A percentile compares a stretch with the other conserved stretches of the same genome.
phyloP scores from a whole-genome alignment of 257 asterid species.

The Haberlea rhodopensis region DNA sequence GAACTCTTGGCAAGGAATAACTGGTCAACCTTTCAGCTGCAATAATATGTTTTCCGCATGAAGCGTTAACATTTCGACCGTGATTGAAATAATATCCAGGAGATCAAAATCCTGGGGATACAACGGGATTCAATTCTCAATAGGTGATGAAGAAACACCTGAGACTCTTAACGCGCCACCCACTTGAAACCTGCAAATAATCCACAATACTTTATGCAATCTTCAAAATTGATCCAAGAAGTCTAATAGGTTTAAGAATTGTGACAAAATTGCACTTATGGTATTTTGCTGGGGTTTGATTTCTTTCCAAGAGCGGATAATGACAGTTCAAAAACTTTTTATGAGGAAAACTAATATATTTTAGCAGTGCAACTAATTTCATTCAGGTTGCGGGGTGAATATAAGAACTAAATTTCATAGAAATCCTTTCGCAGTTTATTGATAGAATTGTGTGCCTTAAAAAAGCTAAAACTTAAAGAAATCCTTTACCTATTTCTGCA shows the following conservation, averaged over 20 bases:
- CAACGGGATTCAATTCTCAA: slow-evolving; percentile 45
- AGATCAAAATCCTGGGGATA: slow-evolving; percentile 59
- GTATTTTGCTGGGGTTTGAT: slow-evolving; percentile 8
- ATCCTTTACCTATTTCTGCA: not conserved
- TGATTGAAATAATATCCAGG: slow-evolving; percentile 53
- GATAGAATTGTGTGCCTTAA: not conserved
- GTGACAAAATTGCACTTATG: slow-evolving; percentile 6
- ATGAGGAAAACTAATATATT: not conserved
- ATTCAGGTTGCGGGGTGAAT: not conserved
- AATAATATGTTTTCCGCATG: slow-evolving; percentile 48
- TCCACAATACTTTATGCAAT: not conserved
- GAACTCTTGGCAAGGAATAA: slow-evolving; percentile 70
- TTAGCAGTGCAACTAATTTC: not conserved
- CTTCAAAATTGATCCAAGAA: slow-evolving; percentile 15
- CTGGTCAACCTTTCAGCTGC: slow-evolving; percentile 61
- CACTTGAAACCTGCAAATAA: slow-evolving; percentile 49
- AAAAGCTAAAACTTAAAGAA: not conserved
- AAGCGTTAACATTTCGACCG: slow-evolving; percentile 49
- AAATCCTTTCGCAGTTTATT: too few species aligned
- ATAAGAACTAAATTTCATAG: not conserved
- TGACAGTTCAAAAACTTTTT: too few species aligned
- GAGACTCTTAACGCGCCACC: slow-evolving; percentile 51
- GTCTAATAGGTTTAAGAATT: slow-evolving; percentile 8
- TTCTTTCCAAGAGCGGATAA: slow-evolving; percentile 12
- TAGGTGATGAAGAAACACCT: slow-evolving; percentile 54